phyloP scores from a whole-genome alignment of 2,329 filamentous ascomycete genomes.

The Cladophialophora exuberans region DNA sequence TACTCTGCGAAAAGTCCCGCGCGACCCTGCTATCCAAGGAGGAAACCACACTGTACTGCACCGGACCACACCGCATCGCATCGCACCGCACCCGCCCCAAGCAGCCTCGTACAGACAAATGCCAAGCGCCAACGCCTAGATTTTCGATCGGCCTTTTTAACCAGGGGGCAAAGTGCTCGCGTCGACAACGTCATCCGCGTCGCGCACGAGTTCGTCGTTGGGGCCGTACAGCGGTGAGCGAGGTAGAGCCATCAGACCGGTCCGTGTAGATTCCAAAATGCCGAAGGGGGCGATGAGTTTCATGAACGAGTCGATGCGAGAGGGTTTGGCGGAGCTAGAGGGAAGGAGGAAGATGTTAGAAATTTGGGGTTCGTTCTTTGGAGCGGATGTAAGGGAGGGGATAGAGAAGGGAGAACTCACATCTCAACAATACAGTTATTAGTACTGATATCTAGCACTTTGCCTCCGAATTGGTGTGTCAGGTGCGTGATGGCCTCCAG shows the following conservation, averaged over 20 bases:
- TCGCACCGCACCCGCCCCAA: no score
- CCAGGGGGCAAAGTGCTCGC: slow-evolving; percentile 91
- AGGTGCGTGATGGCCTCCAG: slow-evolving; percentile 94
- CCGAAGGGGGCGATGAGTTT: slow-evolving; percentile 94
- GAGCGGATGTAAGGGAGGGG: no score
- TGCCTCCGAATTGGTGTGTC: slow-evolving; percentile 95
- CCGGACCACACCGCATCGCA: no score
- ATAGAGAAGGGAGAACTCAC: slow-evolving; percentile 63
- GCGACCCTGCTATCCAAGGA: no score
- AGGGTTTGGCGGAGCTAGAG: slow-evolving; percentile 82
- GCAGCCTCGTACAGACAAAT: no score
- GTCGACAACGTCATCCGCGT: slow-evolving; percentile 93
- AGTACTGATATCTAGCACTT: slow-evolving; percentile 96
- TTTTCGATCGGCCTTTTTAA: no score
- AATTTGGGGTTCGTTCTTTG: slow-evolving; percentile 31
- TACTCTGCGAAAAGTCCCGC: no score
- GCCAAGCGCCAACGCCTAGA: no score
- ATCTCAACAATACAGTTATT: slow-evolving; percentile 98
- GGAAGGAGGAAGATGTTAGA: slow-evolving; percentile 15
- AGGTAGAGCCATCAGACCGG: slow-evolving; percentile 94
- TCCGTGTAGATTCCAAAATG: slow-evolving; percentile 92
- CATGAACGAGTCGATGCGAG: slow-evolving; percentile 94
- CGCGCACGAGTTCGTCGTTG: slow-evolving; percentile 75
- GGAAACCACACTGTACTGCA: no score
- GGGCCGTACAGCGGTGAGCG: slow-evolving; percentile 82